Evolutionary conservation across 2,329 filamentous ascomycete species (phyloP), one percentile per base, ranked within the genome.

Genomic region (Coniella lustricola): DNA sequence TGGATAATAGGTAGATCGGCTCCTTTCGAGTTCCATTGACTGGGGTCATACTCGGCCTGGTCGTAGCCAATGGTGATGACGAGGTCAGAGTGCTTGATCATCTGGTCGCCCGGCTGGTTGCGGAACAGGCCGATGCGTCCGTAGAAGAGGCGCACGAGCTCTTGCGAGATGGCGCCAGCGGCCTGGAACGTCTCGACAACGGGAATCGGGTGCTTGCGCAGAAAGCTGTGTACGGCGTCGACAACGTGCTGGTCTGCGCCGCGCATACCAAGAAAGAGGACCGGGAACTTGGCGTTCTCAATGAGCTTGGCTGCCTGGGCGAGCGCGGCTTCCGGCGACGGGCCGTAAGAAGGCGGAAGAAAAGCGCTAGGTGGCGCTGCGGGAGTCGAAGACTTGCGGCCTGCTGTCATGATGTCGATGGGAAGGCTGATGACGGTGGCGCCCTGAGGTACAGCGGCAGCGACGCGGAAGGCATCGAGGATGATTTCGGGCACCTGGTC

Each of bases 111-210:
- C 5, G 69, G 66, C 52, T 74, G 71, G 52, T 74, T 74, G 4
- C 70, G 61, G 63, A 74, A 74, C 2, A 74, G 62, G 4, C 71
- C 71, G 7, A 74, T 66, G 4, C 71, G 62, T 9, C 71, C 71
- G 53, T 66, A 72, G 62, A 73, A 74, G 8, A 72, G 60, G 40
- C 69, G 64, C 2, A 64, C 63, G 7, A 72, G 61, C 18, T 70
- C 67, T 47, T 67, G 59, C 4, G 68, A 65, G 13, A 74, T 65
- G 12, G 70, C 69, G 7, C 71, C 71, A 1, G 71, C 71, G 1
- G 71, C 71, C 57, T 74, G 71, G 57, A 74, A 74, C 0, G 71
- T 74, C 57, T 74, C 71, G n/a, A 74, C 63, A 2, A 73, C 69
- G 1, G 70, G 69, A 7, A 73, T 63, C 1, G 67, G 67, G 52